Evolutionary conservation across 2,329 filamentous ascomycete genomes (phyloP), one percentile per base, ranked within the genome.

Genomic region (Laburnicola sp.): DNA sequence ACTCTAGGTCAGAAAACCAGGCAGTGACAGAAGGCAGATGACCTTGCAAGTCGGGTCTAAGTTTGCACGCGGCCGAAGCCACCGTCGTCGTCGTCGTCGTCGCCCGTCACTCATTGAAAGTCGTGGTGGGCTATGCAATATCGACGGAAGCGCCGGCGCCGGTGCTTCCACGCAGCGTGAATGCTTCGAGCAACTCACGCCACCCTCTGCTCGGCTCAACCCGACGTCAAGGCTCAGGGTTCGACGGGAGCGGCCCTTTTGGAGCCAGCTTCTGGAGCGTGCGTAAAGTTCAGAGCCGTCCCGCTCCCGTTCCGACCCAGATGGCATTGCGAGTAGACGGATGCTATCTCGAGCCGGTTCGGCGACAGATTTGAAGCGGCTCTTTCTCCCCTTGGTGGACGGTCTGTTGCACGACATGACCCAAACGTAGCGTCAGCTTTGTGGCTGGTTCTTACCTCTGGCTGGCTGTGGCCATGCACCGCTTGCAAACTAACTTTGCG

Each of bases 221-320:
- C 66, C 66, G 65, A 66, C 34, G 51, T 41, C 31, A 38, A 21
- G 34, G 34, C 16, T 16, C 16, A 16, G 16, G 16, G 16, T 16
- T 16, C 16, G 16, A 16, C 16, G 16, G 16, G 16, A 16, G 16
- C 16, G 41, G 54, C 49, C 53, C 40, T 27, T 51, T 54, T 56
- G 58, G 60, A 65, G 64, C 65, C 66, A 69, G 50, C 16, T 16
- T 58, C 56, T 52, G 66, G 66, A 63, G 62, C 66, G 66, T 71
- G 68, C 66, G 45, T 61, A 63, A 16, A 63, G 54, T 57, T 62
- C 53, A 50, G 47, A 50, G 56, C 60, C 62, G 60, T 51, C 48
- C 59, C 57, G 58, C 60, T 65, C 65, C 66, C 65, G 63, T 59
- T 59, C 67, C 66, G 62, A 35, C 45, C 38, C 37, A 42, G 41